These are phyloP conservation scores for Ophiorrhiza pumila DNA, from an alignment of 257 asterid genomes.

Conservation along the genomic window DNA sequence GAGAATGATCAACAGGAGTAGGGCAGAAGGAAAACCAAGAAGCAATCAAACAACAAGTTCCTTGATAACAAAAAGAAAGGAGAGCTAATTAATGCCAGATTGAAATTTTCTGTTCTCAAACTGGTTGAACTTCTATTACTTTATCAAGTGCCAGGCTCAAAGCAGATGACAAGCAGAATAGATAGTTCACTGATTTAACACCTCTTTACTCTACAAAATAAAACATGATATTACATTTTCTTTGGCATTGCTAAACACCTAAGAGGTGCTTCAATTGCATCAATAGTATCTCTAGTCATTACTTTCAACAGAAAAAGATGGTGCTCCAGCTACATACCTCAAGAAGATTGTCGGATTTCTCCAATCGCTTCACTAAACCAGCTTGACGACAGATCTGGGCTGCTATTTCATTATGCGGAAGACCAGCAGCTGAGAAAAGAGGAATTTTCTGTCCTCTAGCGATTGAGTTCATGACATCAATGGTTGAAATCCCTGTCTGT, in stretches of 20 bases:
- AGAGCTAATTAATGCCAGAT: background rate
- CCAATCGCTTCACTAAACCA: conserved; percentile 94
- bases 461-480: conserved; percentile 97
- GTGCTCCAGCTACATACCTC: conserved; percentile 42
- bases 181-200: background rate
- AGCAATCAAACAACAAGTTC: background rate
- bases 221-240: background rate
- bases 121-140: background rate
- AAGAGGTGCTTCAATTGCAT: background rate
- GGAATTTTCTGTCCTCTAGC: conserved; percentile 99
- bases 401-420: conserved; percentile 98
- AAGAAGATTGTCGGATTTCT: conserved; percentile 81
- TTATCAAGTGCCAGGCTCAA: background rate
- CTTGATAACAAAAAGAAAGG: background rate
- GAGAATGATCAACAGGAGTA: background rate
- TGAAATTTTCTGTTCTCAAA: background rate
- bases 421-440: conserved; percentile 98
- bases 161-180: background rate
- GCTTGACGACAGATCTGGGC: conserved; percentile 99
- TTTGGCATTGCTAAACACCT: too few species aligned
- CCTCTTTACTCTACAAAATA: background rate
- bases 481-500: conserved; percentile 96
- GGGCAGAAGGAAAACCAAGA: background rate
- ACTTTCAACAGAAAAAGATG: background rate
- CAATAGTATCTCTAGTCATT: background rate